A percentile compares a stretch with the other conserved stretches of the same genome.
phyloP scores from a whole-genome alignment of 2,329 filamentous ascomycete species.

The Ophiostoma triangulosporum region DNA sequence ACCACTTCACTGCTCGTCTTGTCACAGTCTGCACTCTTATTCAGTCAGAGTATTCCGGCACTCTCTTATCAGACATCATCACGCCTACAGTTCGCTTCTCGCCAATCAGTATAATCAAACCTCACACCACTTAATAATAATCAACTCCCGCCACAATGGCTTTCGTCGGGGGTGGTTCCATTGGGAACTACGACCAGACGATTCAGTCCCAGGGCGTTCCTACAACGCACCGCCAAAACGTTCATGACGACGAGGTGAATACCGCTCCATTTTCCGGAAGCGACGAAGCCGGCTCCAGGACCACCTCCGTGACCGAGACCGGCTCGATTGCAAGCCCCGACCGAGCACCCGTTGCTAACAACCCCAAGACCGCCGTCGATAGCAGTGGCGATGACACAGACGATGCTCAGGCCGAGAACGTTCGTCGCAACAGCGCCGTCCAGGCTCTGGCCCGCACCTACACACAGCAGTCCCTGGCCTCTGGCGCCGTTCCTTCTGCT shows the following conservation, averaged over 20 bases:
- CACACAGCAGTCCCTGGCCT: constrained; percentile 32
- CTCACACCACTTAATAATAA: neutral
- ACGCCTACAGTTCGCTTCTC: too few species aligned
- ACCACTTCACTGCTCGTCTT: neutral
- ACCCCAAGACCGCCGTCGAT: neutral
- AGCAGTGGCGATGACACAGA: constrained; percentile 18
- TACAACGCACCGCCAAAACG: constrained; percentile 13
- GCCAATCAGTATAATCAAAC: neutral
- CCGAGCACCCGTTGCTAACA: constrained; percentile 4
- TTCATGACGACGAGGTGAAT: constrained; percentile 17
- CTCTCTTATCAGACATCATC: too few species aligned
- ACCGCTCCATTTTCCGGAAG: neutral
- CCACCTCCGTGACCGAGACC: constrained; percentile 25
- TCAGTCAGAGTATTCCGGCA: too few species aligned
- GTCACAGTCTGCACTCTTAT: too few species aligned
- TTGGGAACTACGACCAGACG: constrained; percentile 36
- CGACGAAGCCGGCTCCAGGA: constrained; percentile 21
- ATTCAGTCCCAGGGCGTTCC: constrained; percentile 29
- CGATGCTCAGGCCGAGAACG: constrained; percentile 23
- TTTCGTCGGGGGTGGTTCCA: constrained; percentile 26
- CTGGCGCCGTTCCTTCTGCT: constrained; percentile 5
- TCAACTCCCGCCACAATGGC: constrained; percentile 23
- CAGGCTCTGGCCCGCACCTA: constrained; percentile 39
- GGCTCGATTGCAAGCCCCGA: constrained; percentile 15
- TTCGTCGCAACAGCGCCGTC: constrained; percentile 37